A percentile compares a stretch with the other conserved stretches of the same genome.
Evolutionary conservation across 139 green algal species (phyloP).

Genomic region (Nannochloris sp.): DNA sequence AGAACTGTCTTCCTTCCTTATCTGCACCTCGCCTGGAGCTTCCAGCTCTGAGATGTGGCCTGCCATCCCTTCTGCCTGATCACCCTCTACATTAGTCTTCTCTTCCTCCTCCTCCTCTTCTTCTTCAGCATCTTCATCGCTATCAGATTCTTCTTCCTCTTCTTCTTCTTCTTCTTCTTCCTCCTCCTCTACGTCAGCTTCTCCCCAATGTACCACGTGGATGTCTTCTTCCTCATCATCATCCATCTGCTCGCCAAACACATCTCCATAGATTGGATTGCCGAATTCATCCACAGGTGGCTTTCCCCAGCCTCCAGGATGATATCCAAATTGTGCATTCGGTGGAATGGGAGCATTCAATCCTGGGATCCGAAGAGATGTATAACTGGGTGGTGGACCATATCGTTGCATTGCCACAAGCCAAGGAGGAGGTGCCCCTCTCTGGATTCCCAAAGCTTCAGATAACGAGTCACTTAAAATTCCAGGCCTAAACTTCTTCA

Average conservation of each 20-base stretch:
- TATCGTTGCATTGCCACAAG: slow-evolving; percentile 99
- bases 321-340: slow-evolving; percentile 77
- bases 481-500: slow-evolving; percentile 22
- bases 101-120: slow-evolving; percentile 41
- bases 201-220: slow-evolving; percentile 71
- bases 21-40: slow-evolving; percentile 75
- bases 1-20: slow-evolving; percentile 65
- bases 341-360: slow-evolving; percentile 92
- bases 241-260: slow-evolving; percentile 64
- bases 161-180: slow-evolving; percentile 37
- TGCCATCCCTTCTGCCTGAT: slow-evolving; percentile 37
- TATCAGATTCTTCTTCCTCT: slow-evolving; percentile 50
- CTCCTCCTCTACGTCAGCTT: slow-evolving; percentile 58
- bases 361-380: slow-evolving; percentile 73
- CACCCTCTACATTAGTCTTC: slow-evolving; percentile 1
- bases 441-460: slow-evolving; percentile 79
- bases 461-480: background rate
- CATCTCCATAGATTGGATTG: slow-evolving; percentile 91
- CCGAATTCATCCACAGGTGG: slow-evolving; percentile 65
- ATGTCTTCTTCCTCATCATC: slow-evolving; percentile 22
- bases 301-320: slow-evolving; percentile 93
- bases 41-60: slow-evolving; percentile 63
- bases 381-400: slow-evolving; percentile 91
- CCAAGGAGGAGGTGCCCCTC: slow-evolving; percentile 76
- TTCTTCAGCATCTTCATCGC: slow-evolving; percentile 27